Evolutionary conservation across 2,329 filamentous ascomycete genomes (phyloP).

Genomic region (Penicillium sp.): DNA sequence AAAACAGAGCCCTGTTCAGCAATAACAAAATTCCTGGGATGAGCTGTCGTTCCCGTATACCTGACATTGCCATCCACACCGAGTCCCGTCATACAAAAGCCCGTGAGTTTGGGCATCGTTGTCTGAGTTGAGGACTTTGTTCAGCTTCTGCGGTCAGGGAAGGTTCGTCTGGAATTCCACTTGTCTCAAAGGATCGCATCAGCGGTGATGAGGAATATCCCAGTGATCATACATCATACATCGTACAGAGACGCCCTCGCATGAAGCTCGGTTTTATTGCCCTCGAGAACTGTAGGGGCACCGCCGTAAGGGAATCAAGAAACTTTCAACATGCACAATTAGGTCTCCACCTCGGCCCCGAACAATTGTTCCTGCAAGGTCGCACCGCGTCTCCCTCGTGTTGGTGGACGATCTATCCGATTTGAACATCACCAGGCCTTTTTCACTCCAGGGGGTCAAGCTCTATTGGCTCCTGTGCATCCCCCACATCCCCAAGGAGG

Average conservation of each 20-base stretch:
- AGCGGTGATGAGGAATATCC: constrained; percentile 2
- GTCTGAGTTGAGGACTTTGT: constrained; percentile 5
- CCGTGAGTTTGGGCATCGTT: constrained; percentile 10
- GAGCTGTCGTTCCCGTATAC: constrained; percentile 8
- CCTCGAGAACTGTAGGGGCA: not conserved
- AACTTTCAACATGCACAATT: constrained; percentile 2
- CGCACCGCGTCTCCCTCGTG: constrained; percentile 17
- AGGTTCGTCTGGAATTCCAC: constrained; percentile 5
- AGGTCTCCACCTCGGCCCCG: not conserved
- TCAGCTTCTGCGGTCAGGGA: constrained; percentile 20
- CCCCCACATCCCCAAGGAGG: constrained; percentile 23
- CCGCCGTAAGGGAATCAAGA: not conserved
- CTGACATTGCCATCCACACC: constrained; percentile 11
- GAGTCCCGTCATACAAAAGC: constrained; percentile 7
- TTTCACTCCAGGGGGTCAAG: constrained; percentile 15
- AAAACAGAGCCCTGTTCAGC: not conserved
- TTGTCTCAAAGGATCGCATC: constrained; percentile 9
- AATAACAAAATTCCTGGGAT: not conserved
- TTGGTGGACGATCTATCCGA: constrained; percentile 9
- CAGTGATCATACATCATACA: constrained; percentile 8
- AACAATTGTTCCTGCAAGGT: constrained; percentile 15
- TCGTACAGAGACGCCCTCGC: constrained; percentile 9
- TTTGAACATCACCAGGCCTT: not conserved
- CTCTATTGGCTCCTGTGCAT: constrained; percentile 15
- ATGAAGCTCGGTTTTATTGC: constrained; percentile 10